These are phyloP conservation scores for Rhizoclosmatium sp. DNA, from an alignment of 192 early-diverging fungal species.

Conservation along the genomic window DNA sequence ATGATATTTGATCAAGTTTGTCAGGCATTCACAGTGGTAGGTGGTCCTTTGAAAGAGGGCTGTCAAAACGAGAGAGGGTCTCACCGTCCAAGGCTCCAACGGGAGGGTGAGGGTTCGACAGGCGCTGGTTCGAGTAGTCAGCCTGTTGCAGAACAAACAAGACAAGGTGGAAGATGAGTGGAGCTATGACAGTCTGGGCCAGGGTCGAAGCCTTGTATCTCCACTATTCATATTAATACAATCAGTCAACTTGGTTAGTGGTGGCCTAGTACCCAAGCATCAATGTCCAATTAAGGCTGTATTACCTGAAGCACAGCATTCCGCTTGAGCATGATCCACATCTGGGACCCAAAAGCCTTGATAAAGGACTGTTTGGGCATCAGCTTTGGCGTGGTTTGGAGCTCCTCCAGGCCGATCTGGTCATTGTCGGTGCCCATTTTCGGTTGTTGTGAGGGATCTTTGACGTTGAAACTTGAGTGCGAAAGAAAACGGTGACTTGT, in stretches of 20 bases:
- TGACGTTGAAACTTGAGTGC: too few relatives aligned
- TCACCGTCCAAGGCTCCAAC: slow-evolving; percentile 55
- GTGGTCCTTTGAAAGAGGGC: neutral
- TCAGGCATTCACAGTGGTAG: neutral
- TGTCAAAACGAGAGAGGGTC: slow-evolving; percentile 1
- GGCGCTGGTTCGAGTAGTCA: slow-evolving; percentile 53
- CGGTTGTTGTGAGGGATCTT: too few relatives aligned
- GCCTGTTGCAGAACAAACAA: slow-evolving; percentile 66
- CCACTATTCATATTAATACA: slow-evolving; percentile 41
- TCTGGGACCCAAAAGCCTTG: slow-evolving; percentile 55
- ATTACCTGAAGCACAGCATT: slow-evolving; percentile 73
- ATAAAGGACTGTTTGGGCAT: slow-evolving; percentile 39
- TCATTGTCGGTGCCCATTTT: too few relatives aligned
- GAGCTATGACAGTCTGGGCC: slow-evolving; percentile 68
- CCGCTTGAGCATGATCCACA: slow-evolving; percentile 71
- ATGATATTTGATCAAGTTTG: neutral
- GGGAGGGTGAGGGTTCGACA: slow-evolving; percentile 44
- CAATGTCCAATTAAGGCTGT: neutral
- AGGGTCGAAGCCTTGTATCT: slow-evolving; percentile 70
- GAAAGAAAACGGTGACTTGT: too few relatives aligned
- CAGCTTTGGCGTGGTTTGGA: slow-evolving; percentile 3
- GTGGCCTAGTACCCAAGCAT: neutral
- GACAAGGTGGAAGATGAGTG: slow-evolving; percentile 72
- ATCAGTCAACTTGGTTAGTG: slow-evolving; percentile 7
- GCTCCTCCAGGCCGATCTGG: neutral